These are phyloP conservation scores for Cladosporium austrohemisphaericum DNA, from an alignment of 2,329 filamentous ascomycete species.

Conservation along the genomic window DNA sequence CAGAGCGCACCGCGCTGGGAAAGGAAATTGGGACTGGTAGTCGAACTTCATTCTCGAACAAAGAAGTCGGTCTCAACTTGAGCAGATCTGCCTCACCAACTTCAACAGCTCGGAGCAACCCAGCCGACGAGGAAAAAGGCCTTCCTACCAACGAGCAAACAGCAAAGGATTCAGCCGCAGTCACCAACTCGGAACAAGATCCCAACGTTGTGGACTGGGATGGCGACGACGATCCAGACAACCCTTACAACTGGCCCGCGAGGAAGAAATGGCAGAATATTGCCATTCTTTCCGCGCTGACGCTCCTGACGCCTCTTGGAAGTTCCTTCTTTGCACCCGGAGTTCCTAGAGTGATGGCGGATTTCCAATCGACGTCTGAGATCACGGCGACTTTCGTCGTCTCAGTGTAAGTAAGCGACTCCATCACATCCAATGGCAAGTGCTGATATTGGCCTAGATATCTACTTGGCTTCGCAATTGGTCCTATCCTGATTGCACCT, in stretches of 20 bases:
- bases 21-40: too few relatives aligned
- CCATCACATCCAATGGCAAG: conserved; percentile 39
- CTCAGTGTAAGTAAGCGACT: conserved; percentile 38
- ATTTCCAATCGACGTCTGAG: conserved; percentile 46
- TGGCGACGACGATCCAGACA: conserved; percentile 21
- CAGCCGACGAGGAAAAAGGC: conserved; percentile 8
- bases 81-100: not conserved
- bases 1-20: too few relatives aligned
- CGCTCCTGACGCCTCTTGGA: conserved; percentile 47
- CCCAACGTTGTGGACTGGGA: conserved; percentile 29
- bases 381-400: conserved; percentile 48
- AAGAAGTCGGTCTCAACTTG: not conserved
- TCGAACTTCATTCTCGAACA: not conserved
- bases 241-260: conserved; percentile 28
- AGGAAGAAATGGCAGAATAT: conserved; percentile 44
- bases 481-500: conserved; percentile 48
- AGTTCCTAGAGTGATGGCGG: conserved; percentile 35
- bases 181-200: conserved; percentile 33
- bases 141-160: not conserved
- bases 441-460: conserved; percentile 25
- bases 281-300: conserved; percentile 39
- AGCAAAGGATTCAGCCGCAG: conserved; percentile 1
- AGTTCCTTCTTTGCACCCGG: conserved; percentile 46
- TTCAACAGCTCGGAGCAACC: not conserved
- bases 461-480: conserved; percentile 47